phyloP scores from a whole-genome alignment of 495 filamentous ascomycete species.

The Xylaria venustula region DNA sequence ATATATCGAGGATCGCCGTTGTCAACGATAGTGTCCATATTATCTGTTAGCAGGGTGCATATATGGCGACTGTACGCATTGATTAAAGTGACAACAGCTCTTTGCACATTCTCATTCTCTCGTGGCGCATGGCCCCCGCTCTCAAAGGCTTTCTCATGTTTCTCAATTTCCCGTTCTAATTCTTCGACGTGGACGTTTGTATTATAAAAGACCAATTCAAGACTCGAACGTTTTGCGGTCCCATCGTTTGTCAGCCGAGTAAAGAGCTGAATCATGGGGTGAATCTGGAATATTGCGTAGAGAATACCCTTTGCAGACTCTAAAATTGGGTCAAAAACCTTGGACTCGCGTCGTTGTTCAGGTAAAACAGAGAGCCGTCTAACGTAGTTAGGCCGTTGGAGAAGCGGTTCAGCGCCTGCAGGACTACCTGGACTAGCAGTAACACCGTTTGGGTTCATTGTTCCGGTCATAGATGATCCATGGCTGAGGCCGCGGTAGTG shows the following conservation, averaged over 20 bases:
- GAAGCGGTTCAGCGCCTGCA: slow-evolving; percentile 42
- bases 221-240: slow-evolving; percentile 63
- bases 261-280: slow-evolving; percentile 70
- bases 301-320: slow-evolving; percentile 84
- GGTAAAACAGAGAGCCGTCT: slow-evolving; percentile 81
- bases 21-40: slow-evolving; percentile 66
- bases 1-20: slow-evolving; percentile 77
- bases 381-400: slow-evolving; percentile 60
- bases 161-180: slow-evolving; percentile 69
- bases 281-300: slow-evolving; percentile 79
- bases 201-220: slow-evolving; percentile 77
- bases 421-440: slow-evolving; percentile 55
- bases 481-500: slow-evolving; percentile 81
- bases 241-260: slow-evolving; percentile 68
- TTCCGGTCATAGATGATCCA: slow-evolving; percentile 68
- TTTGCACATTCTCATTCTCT: slow-evolving; percentile 65
- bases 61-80: slow-evolving; percentile 74
- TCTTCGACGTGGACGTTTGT: slow-evolving; percentile 72
- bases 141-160: slow-evolving; percentile 55
- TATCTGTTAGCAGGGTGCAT: slow-evolving; percentile 65
- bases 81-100: slow-evolving; percentile 68
- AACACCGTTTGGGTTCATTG: slow-evolving; percentile 35
- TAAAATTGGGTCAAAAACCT: slow-evolving; percentile 60
- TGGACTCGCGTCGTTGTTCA: slow-evolving; percentile 67
- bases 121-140: slow-evolving; percentile 50